These are phyloP conservation scores for Cordyceps militaris DNA, from an alignment of 2,329 filamentous ascomycete species.

Conservation along the genomic window DNA sequence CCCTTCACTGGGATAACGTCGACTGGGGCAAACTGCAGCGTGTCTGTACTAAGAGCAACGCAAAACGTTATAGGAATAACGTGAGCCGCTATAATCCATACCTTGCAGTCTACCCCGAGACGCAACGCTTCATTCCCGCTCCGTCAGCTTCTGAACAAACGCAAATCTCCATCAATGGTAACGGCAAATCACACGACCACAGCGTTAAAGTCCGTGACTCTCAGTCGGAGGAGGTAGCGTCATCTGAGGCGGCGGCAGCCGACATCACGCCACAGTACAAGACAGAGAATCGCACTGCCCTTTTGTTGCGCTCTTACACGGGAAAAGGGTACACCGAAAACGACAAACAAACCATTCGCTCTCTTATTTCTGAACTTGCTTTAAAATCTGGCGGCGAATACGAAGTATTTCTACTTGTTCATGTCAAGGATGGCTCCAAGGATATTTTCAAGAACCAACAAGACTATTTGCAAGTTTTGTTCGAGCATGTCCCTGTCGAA, in stretches of 20 bases:
- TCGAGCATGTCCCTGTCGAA: constrained; percentile 59
- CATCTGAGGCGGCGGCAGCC: not conserved
- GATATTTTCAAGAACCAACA: constrained; percentile 53
- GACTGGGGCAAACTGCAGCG: constrained; percentile 67
- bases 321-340: constrained; percentile 71
- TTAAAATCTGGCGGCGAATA: constrained; percentile 75
- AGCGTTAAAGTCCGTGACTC: not conserved
- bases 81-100: constrained; percentile 36
- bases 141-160: constrained; percentile 1
- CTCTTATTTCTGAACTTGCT: constrained; percentile 70
- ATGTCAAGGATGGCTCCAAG: constrained; percentile 59
- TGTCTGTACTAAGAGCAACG: constrained; percentile 58
- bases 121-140: constrained; percentile 16
- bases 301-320: constrained; percentile 70
- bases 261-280: constrained; percentile 19
- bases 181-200: not conserved
- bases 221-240: not conserved
- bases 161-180: not conserved
- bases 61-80: constrained; percentile 50
- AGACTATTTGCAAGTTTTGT: constrained; percentile 53
- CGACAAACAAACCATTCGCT: constrained; percentile 70
- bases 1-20: constrained; percentile 54
- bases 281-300: constrained; percentile 54
- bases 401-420: constrained; percentile 71
- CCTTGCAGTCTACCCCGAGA: constrained; percentile 34